Evolutionary conservation across 2,329 filamentous ascomycete genomes (phyloP).

Genomic region (Aspergillus texensis): DNA sequence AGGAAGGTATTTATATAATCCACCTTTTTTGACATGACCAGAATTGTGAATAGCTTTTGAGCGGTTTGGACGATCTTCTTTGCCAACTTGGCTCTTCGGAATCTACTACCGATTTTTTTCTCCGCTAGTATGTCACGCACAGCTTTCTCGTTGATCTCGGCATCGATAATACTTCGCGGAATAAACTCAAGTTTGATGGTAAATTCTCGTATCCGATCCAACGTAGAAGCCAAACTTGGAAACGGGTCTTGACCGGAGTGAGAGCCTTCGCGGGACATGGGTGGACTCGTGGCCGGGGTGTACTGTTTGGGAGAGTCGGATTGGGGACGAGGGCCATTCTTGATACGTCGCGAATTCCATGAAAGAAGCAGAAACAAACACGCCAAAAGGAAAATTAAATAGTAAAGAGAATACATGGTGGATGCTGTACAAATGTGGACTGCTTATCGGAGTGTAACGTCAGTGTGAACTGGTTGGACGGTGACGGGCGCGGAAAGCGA

Average conservation of each 20-base stretch:
- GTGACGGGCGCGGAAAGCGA: neutral
- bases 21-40: neutral
- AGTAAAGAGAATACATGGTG: neutral
- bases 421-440: neutral
- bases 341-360: neutral
- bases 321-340: neutral
- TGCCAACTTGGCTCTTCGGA: neutral
- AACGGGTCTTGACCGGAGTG: neutral
- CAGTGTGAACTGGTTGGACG: neutral
- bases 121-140: slow-evolving; percentile 7
- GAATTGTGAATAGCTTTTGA: slow-evolving; percentile 2
- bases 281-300: neutral
- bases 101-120: neutral
- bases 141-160: neutral
- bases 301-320: neutral
- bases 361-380: neutral
- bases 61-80: neutral
- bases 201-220: neutral
- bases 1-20: neutral
- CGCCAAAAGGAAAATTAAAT: neutral
- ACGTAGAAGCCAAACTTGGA: neutral
- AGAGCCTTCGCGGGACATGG: neutral
- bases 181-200: neutral
- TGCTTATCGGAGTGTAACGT: neutral
- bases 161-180: neutral